Evolutionary conservation across 2,329 filamentous ascomycete genomes (phyloP).

Genomic region (Neurospora crassa): DNA sequence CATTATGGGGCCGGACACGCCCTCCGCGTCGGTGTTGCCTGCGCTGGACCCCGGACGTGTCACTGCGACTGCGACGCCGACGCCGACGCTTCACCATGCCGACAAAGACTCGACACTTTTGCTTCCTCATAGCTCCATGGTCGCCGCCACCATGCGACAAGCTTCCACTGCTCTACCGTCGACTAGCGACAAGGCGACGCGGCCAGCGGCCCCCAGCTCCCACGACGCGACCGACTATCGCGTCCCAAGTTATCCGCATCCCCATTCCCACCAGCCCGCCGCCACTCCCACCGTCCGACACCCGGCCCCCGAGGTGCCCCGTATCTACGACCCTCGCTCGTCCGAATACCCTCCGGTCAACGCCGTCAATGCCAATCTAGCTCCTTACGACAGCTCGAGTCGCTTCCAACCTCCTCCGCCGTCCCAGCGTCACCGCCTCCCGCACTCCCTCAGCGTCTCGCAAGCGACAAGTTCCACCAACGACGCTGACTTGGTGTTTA

Average conservation of each 20-base stretch:
- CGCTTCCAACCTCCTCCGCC: slow-evolving; percentile 2
- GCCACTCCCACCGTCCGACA: neutral
- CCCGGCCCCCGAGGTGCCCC: neutral
- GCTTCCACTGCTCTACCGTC: slow-evolving; percentile 6
- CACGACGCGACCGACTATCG: neutral
- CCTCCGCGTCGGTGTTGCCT: slow-evolving; percentile 9
- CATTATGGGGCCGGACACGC: slow-evolving; percentile 17
- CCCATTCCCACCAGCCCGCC: neutral
- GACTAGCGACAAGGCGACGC: slow-evolving; percentile 6
- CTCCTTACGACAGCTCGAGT: neutral
- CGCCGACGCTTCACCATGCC: slow-evolving; percentile 11
- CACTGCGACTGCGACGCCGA: slow-evolving; percentile 10
- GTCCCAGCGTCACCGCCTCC: slow-evolving; percentile 10
- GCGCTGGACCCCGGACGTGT: slow-evolving; percentile 14
- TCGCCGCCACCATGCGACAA: neutral
- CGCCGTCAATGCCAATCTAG: neutral
- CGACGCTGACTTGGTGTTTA: slow-evolving; percentile 33
- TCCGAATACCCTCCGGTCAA: slow-evolving; percentile 1
- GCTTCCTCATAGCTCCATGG: neutral
- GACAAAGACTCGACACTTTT: slow-evolving; percentile 13
- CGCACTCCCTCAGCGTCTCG: slow-evolving; percentile 30
- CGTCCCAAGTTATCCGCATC: neutral
- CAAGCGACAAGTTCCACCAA: slow-evolving; percentile 32
- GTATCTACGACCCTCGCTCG: neutral
- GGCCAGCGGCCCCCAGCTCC: slow-evolving; percentile 7